phyloP scores from a whole-genome alignment of 768 basidiomycete genomes.

The Heimioporus sp. region DNA sequence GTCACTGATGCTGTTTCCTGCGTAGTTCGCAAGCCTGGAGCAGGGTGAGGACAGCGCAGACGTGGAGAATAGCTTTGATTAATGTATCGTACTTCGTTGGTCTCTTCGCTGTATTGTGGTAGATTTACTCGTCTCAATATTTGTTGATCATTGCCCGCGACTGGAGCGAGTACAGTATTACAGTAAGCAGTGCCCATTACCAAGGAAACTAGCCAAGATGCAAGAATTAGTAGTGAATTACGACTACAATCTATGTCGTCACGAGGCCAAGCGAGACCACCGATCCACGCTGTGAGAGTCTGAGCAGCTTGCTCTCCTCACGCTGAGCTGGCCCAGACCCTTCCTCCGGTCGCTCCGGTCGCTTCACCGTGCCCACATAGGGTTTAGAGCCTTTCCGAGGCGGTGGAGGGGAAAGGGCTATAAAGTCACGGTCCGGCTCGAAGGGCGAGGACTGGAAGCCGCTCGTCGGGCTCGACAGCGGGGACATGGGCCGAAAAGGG shows the following conservation, averaged over 20 bases:
- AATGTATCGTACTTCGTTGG: constrained; percentile 28
- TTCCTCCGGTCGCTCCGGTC: constrained; percentile 11
- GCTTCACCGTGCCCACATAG: constrained; percentile 26
- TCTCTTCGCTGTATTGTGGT: constrained; percentile 8
- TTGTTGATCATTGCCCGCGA: no score
- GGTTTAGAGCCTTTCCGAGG: constrained; percentile 60
- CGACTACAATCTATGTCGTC: constrained; percentile 33
- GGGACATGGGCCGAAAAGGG: constrained; percentile 28
- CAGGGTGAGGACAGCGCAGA: constrained; percentile 92
- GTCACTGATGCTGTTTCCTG: not conserved
- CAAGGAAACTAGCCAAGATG: constrained; percentile 11
- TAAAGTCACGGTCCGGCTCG: constrained; percentile 36
- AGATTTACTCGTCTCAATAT: constrained; percentile 9
- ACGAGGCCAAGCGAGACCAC: constrained; percentile 53
- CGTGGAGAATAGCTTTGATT: constrained; percentile 93
- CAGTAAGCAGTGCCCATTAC: not conserved
- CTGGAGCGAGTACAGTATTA: no score
- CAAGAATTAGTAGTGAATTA: constrained; percentile 8
- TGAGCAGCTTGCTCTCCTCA: constrained; percentile 20
- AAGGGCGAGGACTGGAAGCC: constrained; percentile 17
- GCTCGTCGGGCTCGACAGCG: not conserved
- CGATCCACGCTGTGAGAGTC: constrained; percentile 50
- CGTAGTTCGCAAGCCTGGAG: constrained; percentile 85
- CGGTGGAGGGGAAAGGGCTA: constrained; percentile 63
- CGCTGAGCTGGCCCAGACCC: constrained; percentile 5